Base-by-base conservation (phyloP, 768 basidiomycete species). In the Stropharia rugosoannulata region DNA sequence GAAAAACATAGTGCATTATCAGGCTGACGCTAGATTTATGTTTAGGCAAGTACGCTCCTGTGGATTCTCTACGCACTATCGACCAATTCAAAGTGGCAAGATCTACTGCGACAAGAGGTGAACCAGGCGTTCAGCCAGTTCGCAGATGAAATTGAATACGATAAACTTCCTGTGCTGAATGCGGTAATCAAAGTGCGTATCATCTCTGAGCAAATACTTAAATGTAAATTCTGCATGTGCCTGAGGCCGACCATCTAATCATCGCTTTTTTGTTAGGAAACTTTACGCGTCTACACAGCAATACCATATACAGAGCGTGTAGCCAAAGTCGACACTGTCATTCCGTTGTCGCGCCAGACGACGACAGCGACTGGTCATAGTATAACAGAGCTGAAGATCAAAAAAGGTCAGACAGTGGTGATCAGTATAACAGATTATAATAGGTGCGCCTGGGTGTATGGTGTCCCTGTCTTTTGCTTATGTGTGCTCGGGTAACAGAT, bases 361-460 rank as follows among this genome's bases (percentile, higher is more conserved):
- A 19, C 18, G 7, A 43, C 55, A 3, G 29, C 16, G 4, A n/a
- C 49, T 9, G 55, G 49, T 2, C 15, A 45, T 19, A 49, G 19
- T 22, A 15, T 56, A 6, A 44, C 48, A 1, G 19, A 43, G 15
- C 13, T 56, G 0, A 16, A 16, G 11, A n/a, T 56, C 12, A 45
- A 27, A 16, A 44, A 41, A 11, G 55, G 55, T 13, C 32, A 41
- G 13, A 32, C 16, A 8, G 29, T 49, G 1, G 35, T 48, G 4
- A 50, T 56, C 3, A 48, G 45, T 36, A 56, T 56, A n/a, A 44
- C 49, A 7, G 45, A 38, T 2, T 56, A 56, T 39, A 49, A 56
- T 18, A 52, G 42, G 51, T 35, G 19, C 12, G 29, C 44, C 10
- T 9, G 12, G 15, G 15, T 13, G 3, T 52, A n/a, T n/a, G 12